Evolutionary conservation across 208 protist species (phyloP), one percentile per base, ranked within the genome.

Genomic region (Wallacemonas rigidus): DNA sequence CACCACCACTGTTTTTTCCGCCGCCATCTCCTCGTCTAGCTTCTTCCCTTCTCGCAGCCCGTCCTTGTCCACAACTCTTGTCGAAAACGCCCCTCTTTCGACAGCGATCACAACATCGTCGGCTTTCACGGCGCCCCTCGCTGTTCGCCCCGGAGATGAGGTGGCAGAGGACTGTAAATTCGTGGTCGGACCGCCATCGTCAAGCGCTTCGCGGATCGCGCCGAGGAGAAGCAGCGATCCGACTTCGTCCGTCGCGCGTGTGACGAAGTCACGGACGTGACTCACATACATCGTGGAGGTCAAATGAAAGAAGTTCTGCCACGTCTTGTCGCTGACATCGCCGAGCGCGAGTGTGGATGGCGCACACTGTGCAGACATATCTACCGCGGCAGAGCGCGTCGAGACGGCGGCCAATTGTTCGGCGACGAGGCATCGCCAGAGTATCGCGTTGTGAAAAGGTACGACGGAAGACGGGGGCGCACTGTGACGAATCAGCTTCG

Each of bases 361-460:
- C 35, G 39, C 1, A 1, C 3, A 4, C 4, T 39, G 17, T 36
- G 3, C 57, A 41, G 14, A 38, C 43, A 3, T 14, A 36, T 67
- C 36, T 51, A n/a, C 39, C 40, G 14, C 53, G 3, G 69, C 62
- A 58, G 47, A 38, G 11, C 40, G 9, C 9, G 47, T 39, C 8
- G 68, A 50, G 53, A 53, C 56, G 56, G 38, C 43, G 15, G 17
- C 45, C 26, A 80, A 57, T 39, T 72, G 73, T 60, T 82, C 79
- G 8, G 82, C 82, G 12, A 72, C 69, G 45, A 73, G 50, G 54
- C 73, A 83, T 2, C 79, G 78, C 82, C 82, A 87, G 41, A 80
- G 48, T 12, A 72, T 55, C 5, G 77, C 47, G 41, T 58, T 76
- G 44, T 69, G 54, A 51, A 84, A 85, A 1, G 82, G 82, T 35